Evolutionary conservation across 2,329 filamentous ascomycete species (phyloP), one percentile per base, ranked within the genome.

Genomic region (Ascochyta viciae-villosae): DNA sequence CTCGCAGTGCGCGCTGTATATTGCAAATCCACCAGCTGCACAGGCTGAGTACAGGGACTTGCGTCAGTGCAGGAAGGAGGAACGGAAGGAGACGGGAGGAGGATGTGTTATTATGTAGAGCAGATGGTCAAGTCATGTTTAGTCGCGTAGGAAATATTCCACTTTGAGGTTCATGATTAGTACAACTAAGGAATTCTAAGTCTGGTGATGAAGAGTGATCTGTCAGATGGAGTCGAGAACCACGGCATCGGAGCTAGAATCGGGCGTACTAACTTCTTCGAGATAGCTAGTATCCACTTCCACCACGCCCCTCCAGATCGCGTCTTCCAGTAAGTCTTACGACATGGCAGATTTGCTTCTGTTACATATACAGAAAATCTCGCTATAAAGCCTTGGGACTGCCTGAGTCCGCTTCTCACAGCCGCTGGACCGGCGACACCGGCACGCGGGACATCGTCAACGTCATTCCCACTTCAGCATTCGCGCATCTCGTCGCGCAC

Each of bases 391-490:
- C 16, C 3, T 44, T 12, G 35, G 8, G 19, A 19, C 12, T 16
- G 6, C 16, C 16, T n/a, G 34, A 23, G 39, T 38, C 23, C 24
- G 3, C 37, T 35, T 31, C 38, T 46, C 24, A 13, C 29, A 13
- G 52, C 52, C 48, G 47, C 53, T 39, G 47, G 53, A 51, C 33
- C 42, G 47, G 53, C 53, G 33, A 50, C 48, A 51, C 47, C 47
- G 46, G 42, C 47, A 42, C 31, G 39, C 39, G 45, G 33, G 44
- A 51, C 37, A 58, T 59, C 26, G 47, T 56, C 52, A 43, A 59
- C 57, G 52, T 59, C 57, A 59, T 59, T 37, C n/a, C 23, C 24
- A 34, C 38, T 31, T 38, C 35, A 24, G 40, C 39, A 41, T 55
- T 31, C 26, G 34, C 34, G 29, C 50, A 43, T 29, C 41, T 39